Evolutionary conservation across 768 basidiomycete genomes (phyloP).

Genomic region (Xanthoconium purpureum): DNA sequence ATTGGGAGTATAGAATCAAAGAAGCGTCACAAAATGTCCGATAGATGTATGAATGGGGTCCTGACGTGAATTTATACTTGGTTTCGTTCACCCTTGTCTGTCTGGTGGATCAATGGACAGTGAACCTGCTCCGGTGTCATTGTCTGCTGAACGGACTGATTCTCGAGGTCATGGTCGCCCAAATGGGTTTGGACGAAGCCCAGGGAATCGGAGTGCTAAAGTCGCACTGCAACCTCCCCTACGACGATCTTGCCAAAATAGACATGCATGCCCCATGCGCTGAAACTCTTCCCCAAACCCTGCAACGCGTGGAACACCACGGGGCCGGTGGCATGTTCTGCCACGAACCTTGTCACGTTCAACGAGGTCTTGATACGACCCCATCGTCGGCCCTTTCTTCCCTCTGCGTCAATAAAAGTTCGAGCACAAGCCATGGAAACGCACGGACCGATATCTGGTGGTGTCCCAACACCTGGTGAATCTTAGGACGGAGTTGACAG

Average conservation of each 20-base stretch:
- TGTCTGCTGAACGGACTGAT: not conserved
- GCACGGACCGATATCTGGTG: slow-evolving; percentile 63
- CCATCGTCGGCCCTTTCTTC: slow-evolving; percentile 75
- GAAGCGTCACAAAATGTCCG: slow-evolving; percentile 38
- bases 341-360: slow-evolving; percentile 68
- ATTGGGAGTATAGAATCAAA: slow-evolving; percentile 72
- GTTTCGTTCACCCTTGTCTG: not conserved
- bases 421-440: not conserved
- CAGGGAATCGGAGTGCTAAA: slow-evolving; percentile 12
- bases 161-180: not conserved
- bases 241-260: slow-evolving; percentile 78
- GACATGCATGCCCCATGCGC: slow-evolving; percentile 56
- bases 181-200: not conserved
- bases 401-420: slow-evolving; percentile 11
- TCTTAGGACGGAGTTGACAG: slow-evolving; percentile 52
- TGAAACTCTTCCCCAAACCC: slow-evolving; percentile 70
- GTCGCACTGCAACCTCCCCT: slow-evolving; percentile 23
- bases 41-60: slow-evolving; percentile 14
- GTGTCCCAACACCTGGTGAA: slow-evolving; percentile 74
- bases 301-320: slow-evolving; percentile 68
- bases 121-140: not conserved
- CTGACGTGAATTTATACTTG: slow-evolving; percentile 8
- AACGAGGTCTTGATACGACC: slow-evolving; percentile 68
- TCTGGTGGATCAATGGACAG: not conserved
- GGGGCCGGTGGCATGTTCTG: slow-evolving; percentile 63